phyloP scores from a whole-genome alignment of 139 green algal species.

The Pleodorina starrii region DNA sequence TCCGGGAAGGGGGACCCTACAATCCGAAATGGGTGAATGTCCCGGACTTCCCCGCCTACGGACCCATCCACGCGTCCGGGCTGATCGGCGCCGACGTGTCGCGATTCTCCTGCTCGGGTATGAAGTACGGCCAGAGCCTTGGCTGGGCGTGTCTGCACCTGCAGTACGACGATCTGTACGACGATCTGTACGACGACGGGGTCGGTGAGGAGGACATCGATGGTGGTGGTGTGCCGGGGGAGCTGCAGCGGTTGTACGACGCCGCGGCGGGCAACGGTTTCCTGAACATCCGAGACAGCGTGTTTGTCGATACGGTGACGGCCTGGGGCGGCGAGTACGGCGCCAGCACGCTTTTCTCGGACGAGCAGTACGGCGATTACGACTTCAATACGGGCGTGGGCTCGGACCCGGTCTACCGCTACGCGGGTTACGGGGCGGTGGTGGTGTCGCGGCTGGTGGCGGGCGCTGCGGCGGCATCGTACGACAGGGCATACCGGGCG shows the following conservation, averaged over 20 bases:
- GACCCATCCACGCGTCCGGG: too few relatives aligned
- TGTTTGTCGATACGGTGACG: background rate
- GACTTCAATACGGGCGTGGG: background rate
- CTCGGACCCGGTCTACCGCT: background rate
- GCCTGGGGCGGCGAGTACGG: background rate
- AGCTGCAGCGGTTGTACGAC: constrained; percentile 5
- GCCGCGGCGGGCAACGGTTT: background rate
- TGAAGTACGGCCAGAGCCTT: too few relatives aligned
- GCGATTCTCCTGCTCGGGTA: too few relatives aligned
- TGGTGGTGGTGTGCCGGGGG: background rate
- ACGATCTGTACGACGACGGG: too few relatives aligned
- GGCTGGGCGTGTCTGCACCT: too few relatives aligned
- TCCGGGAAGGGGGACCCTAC: too few relatives aligned
- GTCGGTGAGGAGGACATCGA: too few relatives aligned
- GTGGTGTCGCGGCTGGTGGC: background rate
- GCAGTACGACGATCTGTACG: too few relatives aligned
- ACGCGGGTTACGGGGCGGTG: background rate
- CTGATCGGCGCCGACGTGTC: too few relatives aligned
- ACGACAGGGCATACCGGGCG: background rate
- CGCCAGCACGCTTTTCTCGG: background rate
- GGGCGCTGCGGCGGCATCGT: background rate
- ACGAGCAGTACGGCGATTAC: background rate
- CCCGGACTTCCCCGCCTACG: too few relatives aligned
- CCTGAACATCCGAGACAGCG: background rate
- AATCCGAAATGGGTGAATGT: too few relatives aligned